Evolutionary conservation across 306 rosid species (phyloP).

Genomic region (Oemleria cerasiformis): DNA sequence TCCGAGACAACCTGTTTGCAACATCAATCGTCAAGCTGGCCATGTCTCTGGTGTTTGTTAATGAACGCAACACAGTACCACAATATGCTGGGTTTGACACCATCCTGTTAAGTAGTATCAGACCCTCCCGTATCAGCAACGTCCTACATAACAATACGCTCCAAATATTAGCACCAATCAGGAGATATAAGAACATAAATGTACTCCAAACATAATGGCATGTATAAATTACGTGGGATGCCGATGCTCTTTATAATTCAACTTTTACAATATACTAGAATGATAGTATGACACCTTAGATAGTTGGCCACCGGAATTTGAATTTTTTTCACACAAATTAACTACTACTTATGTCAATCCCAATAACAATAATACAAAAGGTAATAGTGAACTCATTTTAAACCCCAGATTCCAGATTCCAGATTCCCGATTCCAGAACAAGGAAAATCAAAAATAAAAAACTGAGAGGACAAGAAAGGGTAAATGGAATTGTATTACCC

Average conservation of each 20-base stretch:
- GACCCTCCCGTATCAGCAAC: constrained; percentile 78
- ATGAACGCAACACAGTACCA: constrained; percentile 40
- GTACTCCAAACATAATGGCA: neutral
- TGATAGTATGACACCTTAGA: neutral
- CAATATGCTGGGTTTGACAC: constrained; percentile 69
- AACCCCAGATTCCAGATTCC: neutral
- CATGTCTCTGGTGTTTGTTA: constrained; percentile 65
- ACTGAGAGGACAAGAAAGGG: neutral
- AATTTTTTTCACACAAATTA: neutral
- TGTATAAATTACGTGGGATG: neutral
- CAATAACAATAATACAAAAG: neutral
- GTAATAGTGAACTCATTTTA: neutral
- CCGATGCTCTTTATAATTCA: neutral
- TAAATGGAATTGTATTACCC: neutral
- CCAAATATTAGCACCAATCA: constrained; percentile 16
- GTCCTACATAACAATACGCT: constrained; percentile 48
- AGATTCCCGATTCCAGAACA: neutral
- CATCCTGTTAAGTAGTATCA: constrained; percentile 79
- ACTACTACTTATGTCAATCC: neutral
- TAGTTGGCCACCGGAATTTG: neutral
- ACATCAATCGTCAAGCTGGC: constrained; percentile 65
- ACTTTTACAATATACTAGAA: neutral
- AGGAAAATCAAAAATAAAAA: neutral
- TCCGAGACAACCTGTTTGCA: constrained; percentile 61
- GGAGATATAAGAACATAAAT: neutral